Conservation (phyloP, 2,329 filamentous ascomycete species). For the Trichophyton mentagrophytes region DNA sequence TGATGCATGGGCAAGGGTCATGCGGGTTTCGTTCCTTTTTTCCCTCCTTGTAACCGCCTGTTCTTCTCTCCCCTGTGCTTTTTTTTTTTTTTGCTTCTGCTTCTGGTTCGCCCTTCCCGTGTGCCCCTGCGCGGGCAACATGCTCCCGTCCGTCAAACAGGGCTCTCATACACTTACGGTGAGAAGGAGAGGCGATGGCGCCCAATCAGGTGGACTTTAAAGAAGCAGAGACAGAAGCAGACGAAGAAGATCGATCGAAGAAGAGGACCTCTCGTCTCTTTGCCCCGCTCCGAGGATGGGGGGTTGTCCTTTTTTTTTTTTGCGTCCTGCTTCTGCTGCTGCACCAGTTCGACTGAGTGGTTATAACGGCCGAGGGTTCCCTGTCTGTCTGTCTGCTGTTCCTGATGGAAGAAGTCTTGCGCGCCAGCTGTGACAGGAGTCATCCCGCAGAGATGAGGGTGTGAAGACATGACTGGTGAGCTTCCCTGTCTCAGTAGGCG, state of each 20-base stretch:
- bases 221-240: background rate
- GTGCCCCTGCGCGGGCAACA: background rate
- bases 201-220: background rate
- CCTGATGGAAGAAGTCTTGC: background rate
- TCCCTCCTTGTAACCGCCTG: background rate
- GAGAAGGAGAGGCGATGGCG: background rate
- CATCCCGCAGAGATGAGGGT: no score
- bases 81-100: background rate
- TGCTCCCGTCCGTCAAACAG: no score
- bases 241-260: background rate
- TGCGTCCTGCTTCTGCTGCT: no score
- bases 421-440: background rate
- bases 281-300: background rate
- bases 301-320: no score
- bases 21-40: background rate
- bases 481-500: background rate
- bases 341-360: no score
- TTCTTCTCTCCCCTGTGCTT: background rate
- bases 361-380: background rate
- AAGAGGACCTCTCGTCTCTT: background rate
- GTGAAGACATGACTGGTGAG: background rate
- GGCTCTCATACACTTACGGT: background rate
- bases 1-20: background rate
- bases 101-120: background rate
- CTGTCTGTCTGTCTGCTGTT: background rate